Evolutionary conservation across 1,139 yeast species (phyloP).

Genomic region (Yamadazyma blattariae): DNA sequence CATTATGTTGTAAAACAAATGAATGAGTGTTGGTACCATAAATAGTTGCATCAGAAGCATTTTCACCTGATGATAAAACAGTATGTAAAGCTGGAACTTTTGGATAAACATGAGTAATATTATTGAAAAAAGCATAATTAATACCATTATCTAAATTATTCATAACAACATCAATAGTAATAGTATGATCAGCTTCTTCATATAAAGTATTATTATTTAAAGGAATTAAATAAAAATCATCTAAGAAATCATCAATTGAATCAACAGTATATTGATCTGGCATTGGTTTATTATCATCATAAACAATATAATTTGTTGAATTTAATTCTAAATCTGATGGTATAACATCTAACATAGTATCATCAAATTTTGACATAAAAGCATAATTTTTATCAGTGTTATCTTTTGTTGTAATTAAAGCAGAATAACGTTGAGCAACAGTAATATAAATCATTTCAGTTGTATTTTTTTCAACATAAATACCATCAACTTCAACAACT

Average conservation of each 20-base stretch:
- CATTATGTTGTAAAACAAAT: conserved; percentile 57
- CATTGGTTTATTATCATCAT: conserved; percentile 33
- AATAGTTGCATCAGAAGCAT: conserved; percentile 46
- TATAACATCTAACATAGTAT: conserved; percentile 61
- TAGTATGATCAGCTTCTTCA: conserved; percentile 59
- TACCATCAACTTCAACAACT: conserved; percentile 74
- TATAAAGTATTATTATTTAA: conserved; percentile 34
- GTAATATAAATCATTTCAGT: conserved; percentile 62
- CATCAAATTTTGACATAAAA: conserved; percentile 60
- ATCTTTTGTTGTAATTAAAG: conserved; percentile 54
- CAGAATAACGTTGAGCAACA: conserved; percentile 71
- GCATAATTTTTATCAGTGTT: conserved; percentile 51
- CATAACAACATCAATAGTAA: conserved; percentile 62
- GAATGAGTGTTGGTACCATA: conserved; percentile 71
- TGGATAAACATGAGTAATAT: conserved; percentile 59
- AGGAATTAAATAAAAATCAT: conserved; percentile 59
- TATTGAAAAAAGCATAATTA: conserved; percentile 74
- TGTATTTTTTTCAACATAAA: conserved; percentile 54
- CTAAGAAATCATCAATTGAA: conserved; percentile 28
- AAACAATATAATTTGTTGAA: conserved; percentile 53
- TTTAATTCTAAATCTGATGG: conserved; percentile 53
- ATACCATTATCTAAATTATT: conserved; percentile 69
- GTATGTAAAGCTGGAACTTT: conserved; percentile 65
- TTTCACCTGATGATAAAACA: conserved; percentile 48
- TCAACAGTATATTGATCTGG: conserved; percentile 25